These are phyloP conservation scores for Cetraspora pellucida DNA, from an alignment of 192 early-diverging fungal genomes.

Conservation along the genomic window DNA sequence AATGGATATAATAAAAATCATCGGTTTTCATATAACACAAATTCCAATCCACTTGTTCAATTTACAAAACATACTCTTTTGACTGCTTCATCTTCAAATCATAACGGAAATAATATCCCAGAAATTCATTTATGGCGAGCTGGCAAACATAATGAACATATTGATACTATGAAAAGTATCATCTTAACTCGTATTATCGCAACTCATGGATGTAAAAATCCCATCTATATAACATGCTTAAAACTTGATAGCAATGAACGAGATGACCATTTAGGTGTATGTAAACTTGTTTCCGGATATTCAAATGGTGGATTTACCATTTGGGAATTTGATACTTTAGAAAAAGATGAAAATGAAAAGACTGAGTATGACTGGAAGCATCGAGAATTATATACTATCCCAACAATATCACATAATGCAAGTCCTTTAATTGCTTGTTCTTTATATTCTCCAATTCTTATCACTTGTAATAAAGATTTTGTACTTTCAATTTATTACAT, in stretches of 20 bases:
- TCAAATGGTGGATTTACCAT: constrained; percentile 43
- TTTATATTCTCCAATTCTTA: constrained; percentile 35
- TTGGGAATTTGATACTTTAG: constrained; percentile 34
- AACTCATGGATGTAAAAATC: not conserved
- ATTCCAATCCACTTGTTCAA: constrained; percentile 39
- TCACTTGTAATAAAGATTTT: constrained; percentile 41
- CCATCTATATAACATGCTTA: constrained; percentile 31
- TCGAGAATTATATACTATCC: not conserved
- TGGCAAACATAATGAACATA: constrained; percentile 19
- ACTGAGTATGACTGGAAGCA: not conserved
- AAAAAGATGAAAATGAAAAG: not conserved
- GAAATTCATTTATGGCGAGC: constrained; percentile 16
- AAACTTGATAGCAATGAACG: constrained; percentile 32
- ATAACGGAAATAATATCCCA: not conserved
- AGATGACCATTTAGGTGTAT: constrained; percentile 9
- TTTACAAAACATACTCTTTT: constrained; percentile 44
- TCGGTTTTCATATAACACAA: not conserved
- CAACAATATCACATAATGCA: not conserved
- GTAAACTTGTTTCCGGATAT: constrained; percentile 43
- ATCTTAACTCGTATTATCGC: not conserved
- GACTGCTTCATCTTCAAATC: constrained; percentile 6
- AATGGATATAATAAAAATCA: not conserved
- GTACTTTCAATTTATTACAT: constrained; percentile 37
- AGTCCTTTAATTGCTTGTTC: constrained; percentile 32
- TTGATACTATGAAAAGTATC: not conserved